Evolutionary conservation across 2,329 filamentous ascomycete genomes (phyloP), one percentile per base, ranked within the genome.

Genomic region (Colletotrichum spaethianum): DNA sequence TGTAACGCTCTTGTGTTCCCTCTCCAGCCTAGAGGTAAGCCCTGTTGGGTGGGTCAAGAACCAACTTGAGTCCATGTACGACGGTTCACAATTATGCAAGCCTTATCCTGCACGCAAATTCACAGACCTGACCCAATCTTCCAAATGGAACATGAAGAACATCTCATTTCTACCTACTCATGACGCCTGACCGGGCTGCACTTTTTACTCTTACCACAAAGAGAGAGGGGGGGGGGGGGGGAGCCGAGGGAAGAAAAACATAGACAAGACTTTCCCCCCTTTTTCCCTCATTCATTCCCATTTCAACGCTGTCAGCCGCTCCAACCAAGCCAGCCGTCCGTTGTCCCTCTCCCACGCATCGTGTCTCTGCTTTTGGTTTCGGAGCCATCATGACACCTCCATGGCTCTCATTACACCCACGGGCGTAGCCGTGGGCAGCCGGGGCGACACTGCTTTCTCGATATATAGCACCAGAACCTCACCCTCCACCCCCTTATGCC

Each of bases 401-500:
- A n/a, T n/a, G 23, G 23, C 20, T 60, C 59, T 57, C 52, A 70
- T 70, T 70, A 72, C 60, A 53, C 69, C 69, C 53, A 38, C n/a
- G 23, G 55, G 52, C 48, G 18, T 53, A 53, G 40, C 42, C 38
- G 36, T 28, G 53, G 44, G 52, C 40, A 36, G 42, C 67, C 66
- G 46, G 70, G 65, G 40, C 36, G 52, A 55, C 52, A 38, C 69
- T 53, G 60, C 53, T 40, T 46, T 72, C 38, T 72, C 53, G 59
- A 63, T 64, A 72, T 70, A 60, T 70, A 55, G 65, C 65, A 59
- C 26, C 64, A 52, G 46, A 20, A 48, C 52, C 53, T 20, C 20
- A 7, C 44, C 31, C n/a, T 63, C 36, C 11, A 31, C 46, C 23
- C 40, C 31, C 33, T 76, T 72, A 83, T 64, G 82, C 83, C 40